Evolutionary conservation across 306 rosid genomes (phyloP).

Genomic region (Mimosa pudica): DNA sequence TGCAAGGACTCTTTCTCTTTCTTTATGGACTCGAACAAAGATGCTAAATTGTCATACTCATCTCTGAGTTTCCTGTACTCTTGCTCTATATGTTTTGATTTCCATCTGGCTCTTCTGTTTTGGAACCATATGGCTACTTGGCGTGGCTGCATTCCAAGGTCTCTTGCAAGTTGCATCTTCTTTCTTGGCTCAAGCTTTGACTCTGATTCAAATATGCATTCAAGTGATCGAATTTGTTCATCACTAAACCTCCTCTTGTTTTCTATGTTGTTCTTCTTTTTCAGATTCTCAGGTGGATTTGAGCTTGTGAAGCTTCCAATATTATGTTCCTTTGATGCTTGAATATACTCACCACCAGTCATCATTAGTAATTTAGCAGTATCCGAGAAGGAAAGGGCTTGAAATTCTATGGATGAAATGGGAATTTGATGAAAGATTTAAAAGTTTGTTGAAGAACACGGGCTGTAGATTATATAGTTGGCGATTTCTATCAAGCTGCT

Average conservation of each 20-base stretch:
- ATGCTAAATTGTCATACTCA: conserved; percentile 61
- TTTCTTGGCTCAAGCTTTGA: conserved; percentile 82
- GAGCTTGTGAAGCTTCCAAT: conserved; percentile 34
- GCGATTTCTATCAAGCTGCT: conserved; percentile 45
- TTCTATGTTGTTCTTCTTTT: conserved; percentile 52
- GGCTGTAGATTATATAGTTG: conserved; percentile 50
- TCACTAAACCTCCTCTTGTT: conserved; percentile 80
- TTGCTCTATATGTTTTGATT: conserved; percentile 77
- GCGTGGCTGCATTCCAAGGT: conserved; percentile 88
- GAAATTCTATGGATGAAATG: conserved; percentile 22
- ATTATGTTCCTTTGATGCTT: conserved; percentile 38
- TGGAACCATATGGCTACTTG: conserved; percentile 98
- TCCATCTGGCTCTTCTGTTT: conserved; percentile 94
- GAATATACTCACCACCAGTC: conserved; percentile 56
- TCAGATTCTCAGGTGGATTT: conserved; percentile 38
- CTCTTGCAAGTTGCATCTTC: conserved; percentile 80
- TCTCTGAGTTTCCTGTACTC: conserved; percentile 64
- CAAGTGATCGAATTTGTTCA: conserved; percentile 69
- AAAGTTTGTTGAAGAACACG: conserved; percentile 38
- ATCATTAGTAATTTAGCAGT: conserved; percentile 30
- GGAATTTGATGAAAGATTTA: conserved; percentile 31
- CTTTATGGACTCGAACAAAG: conserved; percentile 63
- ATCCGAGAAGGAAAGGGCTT: not conserved
- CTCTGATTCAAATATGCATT: conserved; percentile 74
- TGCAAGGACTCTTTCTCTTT: conserved; percentile 77